Evolutionary conservation across 2,329 filamentous ascomycete genomes (phyloP).

Genomic region (Cytospora leucostoma): DNA sequence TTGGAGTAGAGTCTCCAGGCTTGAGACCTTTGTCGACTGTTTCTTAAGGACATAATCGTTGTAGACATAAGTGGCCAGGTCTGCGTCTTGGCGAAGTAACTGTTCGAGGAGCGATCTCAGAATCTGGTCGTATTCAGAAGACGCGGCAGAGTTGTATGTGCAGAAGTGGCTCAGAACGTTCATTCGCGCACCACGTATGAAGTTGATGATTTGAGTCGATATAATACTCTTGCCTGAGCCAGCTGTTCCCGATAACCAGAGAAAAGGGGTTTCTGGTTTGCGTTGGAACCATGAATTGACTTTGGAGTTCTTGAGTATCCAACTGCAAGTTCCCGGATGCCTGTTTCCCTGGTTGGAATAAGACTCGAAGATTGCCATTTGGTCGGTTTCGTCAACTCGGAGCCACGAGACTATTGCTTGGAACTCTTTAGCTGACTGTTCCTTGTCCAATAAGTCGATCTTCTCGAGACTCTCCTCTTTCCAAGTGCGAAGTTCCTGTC

Average conservation of each 20-base stretch:
- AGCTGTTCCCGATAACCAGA: conserved; percentile 39
- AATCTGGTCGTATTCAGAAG: conserved; percentile 38
- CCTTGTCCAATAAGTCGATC: conserved; percentile 30
- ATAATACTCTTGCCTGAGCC: conserved; percentile 43
- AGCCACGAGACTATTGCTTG: conserved; percentile 35
- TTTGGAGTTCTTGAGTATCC: conserved; percentile 36
- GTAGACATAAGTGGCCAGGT: conserved; percentile 35
- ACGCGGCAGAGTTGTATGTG: conserved; percentile 36
- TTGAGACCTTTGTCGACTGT: conserved; percentile 24
- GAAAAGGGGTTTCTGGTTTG: conserved; percentile 29
- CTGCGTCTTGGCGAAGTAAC: conserved; percentile 31
- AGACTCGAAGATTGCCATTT: conserved; percentile 35
- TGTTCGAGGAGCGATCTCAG: conserved; percentile 38
- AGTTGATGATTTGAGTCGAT: conserved; percentile 35
- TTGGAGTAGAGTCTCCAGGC: conserved; percentile 33
- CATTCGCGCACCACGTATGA: conserved; percentile 28
- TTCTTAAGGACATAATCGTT: conserved; percentile 31
- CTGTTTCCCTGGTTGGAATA: conserved; percentile 31
- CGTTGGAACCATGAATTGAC: conserved; percentile 34
- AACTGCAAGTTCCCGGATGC: conserved; percentile 38
- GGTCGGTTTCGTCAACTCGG: conserved; percentile 37
- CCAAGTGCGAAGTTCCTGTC: conserved; percentile 32
- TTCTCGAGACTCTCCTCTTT: conserved; percentile 31
- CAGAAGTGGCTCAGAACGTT: conserved; percentile 39
- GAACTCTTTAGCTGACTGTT: conserved; percentile 33